A percentile compares a stretch with the other conserved stretches of the same genome.
Evolutionary conservation across 2,329 filamentous ascomycete species (phyloP).

Genomic region (Cladosporium cucumerinum): DNA sequence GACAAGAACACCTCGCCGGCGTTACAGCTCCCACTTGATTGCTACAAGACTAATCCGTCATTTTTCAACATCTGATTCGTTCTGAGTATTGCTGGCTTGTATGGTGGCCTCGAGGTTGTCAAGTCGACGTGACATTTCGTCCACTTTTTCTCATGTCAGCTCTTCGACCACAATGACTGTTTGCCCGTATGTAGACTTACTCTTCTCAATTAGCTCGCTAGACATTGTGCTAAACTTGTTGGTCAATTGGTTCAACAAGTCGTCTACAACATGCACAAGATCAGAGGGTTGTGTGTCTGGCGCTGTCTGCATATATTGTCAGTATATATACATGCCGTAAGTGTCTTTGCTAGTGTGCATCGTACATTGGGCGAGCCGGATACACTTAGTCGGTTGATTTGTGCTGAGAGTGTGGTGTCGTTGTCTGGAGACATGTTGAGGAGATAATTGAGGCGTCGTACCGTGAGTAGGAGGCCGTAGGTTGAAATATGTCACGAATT

Average conservation of each 20-base stretch:
- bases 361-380: constrained; percentile 2
- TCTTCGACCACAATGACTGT: not conserved
- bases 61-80: constrained; percentile 16
- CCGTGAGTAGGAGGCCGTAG: not conserved
- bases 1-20: not conserved
- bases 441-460: not conserved
- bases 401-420: constrained; percentile 21
- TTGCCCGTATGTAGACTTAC: constrained; percentile 49
- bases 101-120: constrained; percentile 78
- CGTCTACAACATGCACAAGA: constrained; percentile 76
- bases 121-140: constrained; percentile 84
- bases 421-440: constrained; percentile 8
- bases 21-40: not conserved
- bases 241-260: constrained; percentile 77
- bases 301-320: not conserved
- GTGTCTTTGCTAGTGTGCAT: not conserved
- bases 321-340: not conserved
- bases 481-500: not conserved
- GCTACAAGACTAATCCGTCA: not conserved
- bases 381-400: constrained; percentile 24
- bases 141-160: constrained; percentile 62
- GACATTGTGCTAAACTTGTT: constrained; percentile 83
- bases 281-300: constrained; percentile 56
- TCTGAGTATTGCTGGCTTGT: constrained; percentile 49
- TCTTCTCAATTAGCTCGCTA: constrained; percentile 82